phyloP scores from a whole-genome alignment of 306 rosid species.

The Sphenostylis stenocarpa region DNA sequence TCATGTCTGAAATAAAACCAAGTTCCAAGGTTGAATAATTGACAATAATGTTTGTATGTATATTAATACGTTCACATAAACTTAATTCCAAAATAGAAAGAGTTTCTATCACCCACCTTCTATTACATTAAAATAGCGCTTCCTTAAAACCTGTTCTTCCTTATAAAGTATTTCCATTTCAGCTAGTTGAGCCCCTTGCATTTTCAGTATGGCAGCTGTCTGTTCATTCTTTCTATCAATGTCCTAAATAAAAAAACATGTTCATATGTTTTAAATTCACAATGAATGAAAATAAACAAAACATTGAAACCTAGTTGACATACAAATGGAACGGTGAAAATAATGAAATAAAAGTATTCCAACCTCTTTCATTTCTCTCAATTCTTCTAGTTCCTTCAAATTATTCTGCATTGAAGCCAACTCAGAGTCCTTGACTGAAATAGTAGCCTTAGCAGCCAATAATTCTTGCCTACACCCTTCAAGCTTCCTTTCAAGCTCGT shows the following conservation, averaged over 20 bases:
- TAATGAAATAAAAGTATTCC: background rate
- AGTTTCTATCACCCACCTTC: conserved; percentile 59
- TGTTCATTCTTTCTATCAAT: conserved; percentile 98
- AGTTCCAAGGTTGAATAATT: conserved; percentile 8
- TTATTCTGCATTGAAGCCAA: conserved; percentile 61
- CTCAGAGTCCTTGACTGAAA: conserved; percentile 67
- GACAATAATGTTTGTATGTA: background rate
- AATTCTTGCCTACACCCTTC: conserved; percentile 59
- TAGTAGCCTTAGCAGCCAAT: conserved; percentile 51
- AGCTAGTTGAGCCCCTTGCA: conserved; percentile 95
- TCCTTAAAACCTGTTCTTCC: conserved; percentile 89
- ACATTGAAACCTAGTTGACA: background rate
- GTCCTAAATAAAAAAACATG: conserved; percentile 51
- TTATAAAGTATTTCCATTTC: conserved; percentile 87
- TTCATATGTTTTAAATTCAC: background rate
- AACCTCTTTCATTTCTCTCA: conserved; percentile 98
- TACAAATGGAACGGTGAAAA: conserved; percentile 1
- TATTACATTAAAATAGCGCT: conserved; percentile 86
- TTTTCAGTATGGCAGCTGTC: conserved; percentile 84
- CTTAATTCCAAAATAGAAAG: background rate
- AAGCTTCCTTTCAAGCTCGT: conserved; percentile 69
- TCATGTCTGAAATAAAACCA: conserved; percentile 70
- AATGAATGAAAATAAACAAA: background rate
- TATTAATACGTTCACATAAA: background rate
- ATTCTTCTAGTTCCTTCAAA: conserved; percentile 83